Conservation (phyloP, 2,329 filamentous ascomycete species). For the Fusarium nodosum region DNA sequence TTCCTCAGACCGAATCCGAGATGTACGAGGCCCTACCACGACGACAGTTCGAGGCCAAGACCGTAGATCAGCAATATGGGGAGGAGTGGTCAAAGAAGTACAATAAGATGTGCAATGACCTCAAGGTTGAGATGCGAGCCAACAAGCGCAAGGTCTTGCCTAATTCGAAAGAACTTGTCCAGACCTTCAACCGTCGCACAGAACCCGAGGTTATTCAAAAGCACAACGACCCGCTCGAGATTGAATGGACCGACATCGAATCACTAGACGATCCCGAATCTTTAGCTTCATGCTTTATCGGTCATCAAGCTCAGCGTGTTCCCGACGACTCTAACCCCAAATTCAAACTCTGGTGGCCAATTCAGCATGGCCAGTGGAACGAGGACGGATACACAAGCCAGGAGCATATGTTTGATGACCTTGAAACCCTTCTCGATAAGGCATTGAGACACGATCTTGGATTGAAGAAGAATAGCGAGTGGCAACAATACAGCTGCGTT, state of each 20-base stretch:
- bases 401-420: conserved; percentile 85
- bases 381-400: conserved; percentile 88
- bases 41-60: conserved; percentile 72
- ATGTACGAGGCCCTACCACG: conserved; percentile 83
- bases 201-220: conserved; percentile 89
- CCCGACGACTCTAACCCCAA: conserved; percentile 90
- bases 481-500: conserved; percentile 94
- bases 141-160: conserved; percentile 96
- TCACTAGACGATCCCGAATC: conserved; percentile 74
- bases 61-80: conserved; percentile 84
- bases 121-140: conserved; percentile 89
- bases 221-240: conserved; percentile 93
- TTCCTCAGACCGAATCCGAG: conserved; percentile 84
- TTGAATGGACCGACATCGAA: conserved; percentile 93
- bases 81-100: conserved; percentile 84
- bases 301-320: conserved; percentile 84
- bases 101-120: conserved; percentile 83
- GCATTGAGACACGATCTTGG: conserved; percentile 89
- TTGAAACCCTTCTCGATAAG: conserved; percentile 87
- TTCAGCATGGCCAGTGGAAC: conserved; percentile 88
- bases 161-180: conserved; percentile 96
- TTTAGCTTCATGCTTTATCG: conserved; percentile 77
- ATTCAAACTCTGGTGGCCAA: conserved; percentile 94
- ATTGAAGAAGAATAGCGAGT: conserved; percentile 81
- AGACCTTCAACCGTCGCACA: conserved; percentile 91